Conservation (phyloP, 306 rosid species). For the Dryas drummondii region DNA sequence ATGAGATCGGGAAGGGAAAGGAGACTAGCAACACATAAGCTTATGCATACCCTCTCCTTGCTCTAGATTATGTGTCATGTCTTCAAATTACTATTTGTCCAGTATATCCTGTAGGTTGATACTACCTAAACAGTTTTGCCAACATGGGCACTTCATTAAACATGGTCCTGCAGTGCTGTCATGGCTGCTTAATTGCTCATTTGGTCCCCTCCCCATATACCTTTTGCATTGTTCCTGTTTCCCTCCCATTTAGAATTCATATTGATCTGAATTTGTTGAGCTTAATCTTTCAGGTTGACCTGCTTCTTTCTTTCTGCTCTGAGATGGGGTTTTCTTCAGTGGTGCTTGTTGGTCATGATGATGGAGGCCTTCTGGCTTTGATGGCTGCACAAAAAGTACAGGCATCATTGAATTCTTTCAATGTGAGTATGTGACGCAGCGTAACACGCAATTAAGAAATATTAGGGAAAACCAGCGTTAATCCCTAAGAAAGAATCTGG, state of each 20-base stretch:
- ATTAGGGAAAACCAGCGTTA: too few species aligned
- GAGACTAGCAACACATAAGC: too few species aligned
- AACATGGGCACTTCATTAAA: neutral
- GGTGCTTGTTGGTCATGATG: slow-evolving; percentile 88
- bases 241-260: neutral
- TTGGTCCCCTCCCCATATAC: neutral
- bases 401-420: slow-evolving; percentile 50
- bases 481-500: too few species aligned
- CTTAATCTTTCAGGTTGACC: slow-evolving; percentile 65
- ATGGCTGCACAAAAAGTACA: slow-evolving; percentile 69
- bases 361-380: slow-evolving; percentile 82
- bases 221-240: neutral
- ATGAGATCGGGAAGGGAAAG: too few species aligned
- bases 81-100: too few species aligned
- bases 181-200: neutral
- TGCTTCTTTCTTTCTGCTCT: slow-evolving; percentile 88
- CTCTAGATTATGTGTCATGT: too few species aligned
- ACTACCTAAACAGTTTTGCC: too few species aligned
- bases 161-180: neutral
- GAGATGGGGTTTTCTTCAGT: slow-evolving; percentile 95
- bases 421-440: slow-evolving; percentile 66
- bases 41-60: too few species aligned
- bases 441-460: too few species aligned
- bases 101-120: too few species aligned
- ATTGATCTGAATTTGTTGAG: slow-evolving; percentile 11